Evolutionary conservation across 768 basidiomycete species (phyloP).

Genomic region (Pulveroboletus sp.): DNA sequence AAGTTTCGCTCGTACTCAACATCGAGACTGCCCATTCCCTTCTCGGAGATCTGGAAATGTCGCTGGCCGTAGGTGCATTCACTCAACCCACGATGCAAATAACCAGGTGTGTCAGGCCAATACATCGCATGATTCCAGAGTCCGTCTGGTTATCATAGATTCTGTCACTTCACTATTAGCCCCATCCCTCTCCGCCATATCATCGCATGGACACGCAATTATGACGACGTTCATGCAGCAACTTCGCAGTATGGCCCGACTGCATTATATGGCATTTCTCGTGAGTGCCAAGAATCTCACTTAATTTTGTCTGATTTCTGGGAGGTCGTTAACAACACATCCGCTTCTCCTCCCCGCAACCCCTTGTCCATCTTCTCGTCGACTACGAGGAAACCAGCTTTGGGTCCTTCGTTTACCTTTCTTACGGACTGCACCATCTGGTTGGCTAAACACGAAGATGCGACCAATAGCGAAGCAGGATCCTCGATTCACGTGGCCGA

Average conservation of each 20-base stretch:
- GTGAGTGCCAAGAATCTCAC: constrained; percentile 37
- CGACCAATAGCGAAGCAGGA: constrained; percentile 13
- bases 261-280: constrained; percentile 44
- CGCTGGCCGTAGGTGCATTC: constrained; percentile 26
- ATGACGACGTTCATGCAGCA: constrained; percentile 72
- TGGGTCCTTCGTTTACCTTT: constrained; percentile 73
- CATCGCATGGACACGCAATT: constrained; percentile 70
- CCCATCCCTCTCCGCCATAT: constrained; percentile 58
- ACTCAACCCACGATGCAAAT: neutral
- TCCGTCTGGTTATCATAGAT: constrained; percentile 60
- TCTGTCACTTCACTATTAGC: constrained; percentile 59
- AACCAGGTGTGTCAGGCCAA: constrained; percentile 11
- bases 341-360: constrained; percentile 31
- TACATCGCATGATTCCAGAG: constrained; percentile 10
- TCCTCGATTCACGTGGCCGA: constrained; percentile 34
- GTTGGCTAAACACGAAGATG: constrained; percentile 39
- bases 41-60: constrained; percentile 41
- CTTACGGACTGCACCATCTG: constrained; percentile 73
- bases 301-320: neutral
- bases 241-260: constrained; percentile 48
- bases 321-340: constrained; percentile 62
- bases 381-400: constrained; percentile 56
- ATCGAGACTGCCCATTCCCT: constrained; percentile 50
- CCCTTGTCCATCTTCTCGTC: constrained; percentile 33
- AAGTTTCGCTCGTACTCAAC: constrained; percentile 56